phyloP scores from a whole-genome alignment of 768 basidiomycete species.

The Suillus cothurnatus region DNA sequence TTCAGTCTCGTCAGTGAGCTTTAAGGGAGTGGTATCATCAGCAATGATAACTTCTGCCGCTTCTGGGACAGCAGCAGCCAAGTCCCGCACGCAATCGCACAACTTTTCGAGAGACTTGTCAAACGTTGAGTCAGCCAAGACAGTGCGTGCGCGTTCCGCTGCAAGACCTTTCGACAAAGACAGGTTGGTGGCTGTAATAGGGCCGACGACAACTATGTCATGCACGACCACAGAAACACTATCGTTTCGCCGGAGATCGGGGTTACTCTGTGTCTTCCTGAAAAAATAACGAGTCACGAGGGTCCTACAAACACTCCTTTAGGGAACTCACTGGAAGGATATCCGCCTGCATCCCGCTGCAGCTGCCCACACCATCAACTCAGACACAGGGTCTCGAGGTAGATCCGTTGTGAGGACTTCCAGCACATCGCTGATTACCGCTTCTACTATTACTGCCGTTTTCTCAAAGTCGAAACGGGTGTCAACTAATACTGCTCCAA shows the following conservation, averaged over 20 bases:
- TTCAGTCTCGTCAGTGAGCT: conserved; percentile 46
- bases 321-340: conserved; percentile 44
- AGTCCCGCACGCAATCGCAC: conserved; percentile 41
- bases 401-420: conserved; percentile 58
- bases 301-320: neutral
- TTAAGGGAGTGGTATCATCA: conserved; percentile 22
- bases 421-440: conserved; percentile 69
- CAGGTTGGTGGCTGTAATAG: conserved; percentile 57
- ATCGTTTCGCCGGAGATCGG: conserved; percentile 46
- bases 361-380: conserved; percentile 69
- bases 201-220: conserved; percentile 55
- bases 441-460: conserved; percentile 59
- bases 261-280: conserved; percentile 48
- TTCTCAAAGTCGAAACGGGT: conserved; percentile 73
- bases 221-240: conserved; percentile 64
- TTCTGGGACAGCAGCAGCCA: conserved; percentile 11
- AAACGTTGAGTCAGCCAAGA: conserved; percentile 50
- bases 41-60: conserved; percentile 15
- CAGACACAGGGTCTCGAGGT: conserved; percentile 71
- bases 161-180: conserved; percentile 70
- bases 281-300: conserved; percentile 6
- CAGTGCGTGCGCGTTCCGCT: conserved; percentile 59
- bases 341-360: conserved; percentile 56
- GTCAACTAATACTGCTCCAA: conserved; percentile 86
- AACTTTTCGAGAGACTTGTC: conserved; percentile 45